These are phyloP conservation scores for Kodamaea sagamina DNA, from an alignment of 805 yeast species.

Conservation along the genomic window DNA sequence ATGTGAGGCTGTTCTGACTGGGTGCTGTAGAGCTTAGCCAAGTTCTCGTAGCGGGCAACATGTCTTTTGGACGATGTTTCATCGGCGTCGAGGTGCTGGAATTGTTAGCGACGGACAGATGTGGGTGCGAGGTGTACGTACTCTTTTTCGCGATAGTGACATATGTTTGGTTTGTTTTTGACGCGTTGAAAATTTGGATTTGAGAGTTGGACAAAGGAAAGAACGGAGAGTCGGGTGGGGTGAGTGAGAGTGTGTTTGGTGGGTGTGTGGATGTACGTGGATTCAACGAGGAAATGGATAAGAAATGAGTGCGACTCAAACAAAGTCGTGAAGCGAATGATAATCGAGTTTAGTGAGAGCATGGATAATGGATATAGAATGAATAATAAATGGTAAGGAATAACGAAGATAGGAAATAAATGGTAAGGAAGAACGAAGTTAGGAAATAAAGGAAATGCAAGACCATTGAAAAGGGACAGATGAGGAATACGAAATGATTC, in stretches of 20 bases:
- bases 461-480: too few species aligned
- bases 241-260: not conserved
- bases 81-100: slow-evolving; percentile 17
- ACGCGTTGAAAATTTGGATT: slow-evolving; percentile 1
- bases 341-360: too few species aligned
- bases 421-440: too few species aligned
- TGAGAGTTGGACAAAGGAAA: not conserved
- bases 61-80: slow-evolving; percentile 19
- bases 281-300: too few species aligned
- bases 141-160: slow-evolving; percentile 30
- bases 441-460: too few species aligned
- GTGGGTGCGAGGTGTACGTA: slow-evolving; percentile 16
- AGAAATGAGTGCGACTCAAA: too few species aligned
- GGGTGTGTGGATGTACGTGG: not conserved
- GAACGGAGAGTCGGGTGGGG: not conserved
- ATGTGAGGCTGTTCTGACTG: slow-evolving; percentile 24
- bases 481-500: too few species aligned
- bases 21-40: slow-evolving; percentile 27
- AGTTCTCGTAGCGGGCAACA: slow-evolving; percentile 20
- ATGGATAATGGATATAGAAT: too few species aligned
- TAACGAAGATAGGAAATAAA: too few species aligned
- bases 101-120: slow-evolving; percentile 17
- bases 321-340: too few species aligned
- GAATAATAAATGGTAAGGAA: too few species aligned
- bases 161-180: slow-evolving; percentile 11